Evolutionary conservation across 352 stramenopile genomes (phyloP).

Genomic region (Peronospora belbahrii): DNA sequence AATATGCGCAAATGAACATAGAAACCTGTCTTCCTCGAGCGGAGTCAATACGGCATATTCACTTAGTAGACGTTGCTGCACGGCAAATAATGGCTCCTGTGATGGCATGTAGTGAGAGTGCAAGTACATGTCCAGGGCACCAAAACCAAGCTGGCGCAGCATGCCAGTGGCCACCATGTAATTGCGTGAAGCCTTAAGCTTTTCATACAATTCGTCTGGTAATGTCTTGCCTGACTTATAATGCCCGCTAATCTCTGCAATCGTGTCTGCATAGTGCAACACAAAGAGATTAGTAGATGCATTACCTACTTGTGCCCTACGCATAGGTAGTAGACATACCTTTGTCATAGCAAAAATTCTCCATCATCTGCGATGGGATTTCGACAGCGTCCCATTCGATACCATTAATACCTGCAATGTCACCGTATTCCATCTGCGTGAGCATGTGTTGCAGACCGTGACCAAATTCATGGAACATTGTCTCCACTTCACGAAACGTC

Average conservation of each 20-base stretch:
- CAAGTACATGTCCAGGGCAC: constrained; percentile 82
- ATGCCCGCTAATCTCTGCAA: constrained; percentile 71
- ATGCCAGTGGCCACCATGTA: constrained; percentile 94
- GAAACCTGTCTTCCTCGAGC: constrained; percentile 92
- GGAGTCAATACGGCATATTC: constrained; percentile 84
- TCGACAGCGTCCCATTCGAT: constrained; percentile 99
- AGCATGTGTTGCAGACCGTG: constrained; percentile 99
- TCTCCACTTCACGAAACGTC: constrained; percentile 97
- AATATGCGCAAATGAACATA: constrained; percentile 98
- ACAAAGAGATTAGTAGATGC: constrained; percentile 3
- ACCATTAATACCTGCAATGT: constrained; percentile 94
- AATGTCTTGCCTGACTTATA: constrained; percentile 87
- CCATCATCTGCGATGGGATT: constrained; percentile 98
- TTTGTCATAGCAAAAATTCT: constrained; percentile 98
- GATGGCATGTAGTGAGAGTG: constrained; percentile 58
- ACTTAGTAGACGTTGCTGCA: constrained; percentile 86
- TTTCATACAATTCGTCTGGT: constrained; percentile 92
- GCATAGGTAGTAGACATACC: constrained; percentile 47
- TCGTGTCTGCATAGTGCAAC: constrained; percentile 52
- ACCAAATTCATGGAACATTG: constrained; percentile 94
- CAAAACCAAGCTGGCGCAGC: constrained; percentile 94
- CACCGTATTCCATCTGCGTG: constrained; percentile 91
- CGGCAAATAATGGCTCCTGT: constrained; percentile 88
- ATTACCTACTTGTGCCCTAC: constrained; percentile 7
- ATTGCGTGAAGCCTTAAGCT: constrained; percentile 92